Evolutionary conservation across 352 stramenopile species (phyloP).

Genomic region (Globisporangium emineosum): DNA sequence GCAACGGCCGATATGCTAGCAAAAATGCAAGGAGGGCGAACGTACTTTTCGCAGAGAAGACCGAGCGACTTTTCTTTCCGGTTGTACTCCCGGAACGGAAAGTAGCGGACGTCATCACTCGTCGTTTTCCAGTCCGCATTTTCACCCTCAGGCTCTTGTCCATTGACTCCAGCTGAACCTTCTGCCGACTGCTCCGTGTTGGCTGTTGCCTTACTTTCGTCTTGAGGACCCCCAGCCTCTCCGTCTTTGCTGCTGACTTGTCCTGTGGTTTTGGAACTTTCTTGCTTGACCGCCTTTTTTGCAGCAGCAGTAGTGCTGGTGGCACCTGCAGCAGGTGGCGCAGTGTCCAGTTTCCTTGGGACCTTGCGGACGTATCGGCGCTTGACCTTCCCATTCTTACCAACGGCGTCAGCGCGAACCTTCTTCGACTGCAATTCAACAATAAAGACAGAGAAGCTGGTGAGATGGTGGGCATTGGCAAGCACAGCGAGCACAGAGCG

Average conservation of each 20-base stretch:
- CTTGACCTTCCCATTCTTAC: conserved; percentile 41
- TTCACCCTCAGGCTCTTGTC: conserved; percentile 14
- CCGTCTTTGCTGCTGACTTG: neutral
- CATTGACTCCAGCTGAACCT: neutral
- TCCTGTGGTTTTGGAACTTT: neutral
- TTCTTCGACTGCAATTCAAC: conserved; percentile 7
- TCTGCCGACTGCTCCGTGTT: neutral
- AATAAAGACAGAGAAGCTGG: neutral
- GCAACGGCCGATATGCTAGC: neutral
- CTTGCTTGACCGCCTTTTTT: conserved; percentile 34
- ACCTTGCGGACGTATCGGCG: conserved; percentile 60
- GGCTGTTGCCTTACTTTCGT: neutral
- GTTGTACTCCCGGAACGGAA: conserved; percentile 84
- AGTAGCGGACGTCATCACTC: conserved; percentile 41
- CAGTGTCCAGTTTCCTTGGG: conserved; percentile 46
- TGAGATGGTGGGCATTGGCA: neutral
- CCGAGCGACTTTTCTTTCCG: conserved; percentile 86
- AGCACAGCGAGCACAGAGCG: neutral
- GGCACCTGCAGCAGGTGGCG: neutral
- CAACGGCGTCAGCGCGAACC: conserved; percentile 15
- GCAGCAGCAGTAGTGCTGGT: neutral
- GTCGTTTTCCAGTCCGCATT: conserved; percentile 29
- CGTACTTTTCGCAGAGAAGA: conserved; percentile 83
- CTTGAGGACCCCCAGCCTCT: neutral
- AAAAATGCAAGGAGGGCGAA: conserved; percentile 9